Conservation (phyloP, 306 rosid genomes). For the Mucuna pruriens region DNA sequence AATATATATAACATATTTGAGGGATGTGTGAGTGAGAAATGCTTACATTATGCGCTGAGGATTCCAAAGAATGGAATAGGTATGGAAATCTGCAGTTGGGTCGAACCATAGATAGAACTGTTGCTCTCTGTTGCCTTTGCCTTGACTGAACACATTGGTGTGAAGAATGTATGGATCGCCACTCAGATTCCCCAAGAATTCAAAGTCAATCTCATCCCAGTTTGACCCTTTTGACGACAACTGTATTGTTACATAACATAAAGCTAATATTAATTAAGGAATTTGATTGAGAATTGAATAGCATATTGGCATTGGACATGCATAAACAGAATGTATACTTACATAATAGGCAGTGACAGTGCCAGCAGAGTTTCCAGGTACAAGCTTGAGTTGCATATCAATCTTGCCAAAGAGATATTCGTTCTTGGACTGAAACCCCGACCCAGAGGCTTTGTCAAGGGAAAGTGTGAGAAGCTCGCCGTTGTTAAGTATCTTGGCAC, state of each 20-base stretch:
- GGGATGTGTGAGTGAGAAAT: neutral
- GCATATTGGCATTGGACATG: too few relatives aligned
- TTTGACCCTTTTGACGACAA: slow-evolving; percentile 64
- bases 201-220: slow-evolving; percentile 83
- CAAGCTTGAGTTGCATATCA: slow-evolving; percentile 77
- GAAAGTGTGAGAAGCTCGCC: slow-evolving; percentile 62
- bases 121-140: slow-evolving; percentile 73
- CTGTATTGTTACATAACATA: slow-evolving; percentile 30
- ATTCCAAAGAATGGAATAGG: slow-evolving; percentile 76
- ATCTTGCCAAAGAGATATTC: slow-evolving; percentile 63
- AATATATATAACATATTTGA: neutral
- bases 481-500: slow-evolving; percentile 54
- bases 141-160: slow-evolving; percentile 73
- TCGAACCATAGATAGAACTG: slow-evolving; percentile 83
- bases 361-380: slow-evolving; percentile 72
- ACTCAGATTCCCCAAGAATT: slow-evolving; percentile 79
- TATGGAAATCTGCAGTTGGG: slow-evolving; percentile 68
- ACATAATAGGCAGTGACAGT: slow-evolving; percentile 23
- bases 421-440: slow-evolving; percentile 61
- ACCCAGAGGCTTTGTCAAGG: slow-evolving; percentile 63
- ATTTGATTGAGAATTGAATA: too few relatives aligned
- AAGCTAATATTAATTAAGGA: too few relatives aligned
- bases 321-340: too few relatives aligned
- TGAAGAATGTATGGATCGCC: slow-evolving; percentile 79
- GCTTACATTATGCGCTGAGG: slow-evolving; percentile 64